Base-by-base conservation (phyloP, 1,284 basidiomycete genomes). In the Irpex sp. region DNA sequence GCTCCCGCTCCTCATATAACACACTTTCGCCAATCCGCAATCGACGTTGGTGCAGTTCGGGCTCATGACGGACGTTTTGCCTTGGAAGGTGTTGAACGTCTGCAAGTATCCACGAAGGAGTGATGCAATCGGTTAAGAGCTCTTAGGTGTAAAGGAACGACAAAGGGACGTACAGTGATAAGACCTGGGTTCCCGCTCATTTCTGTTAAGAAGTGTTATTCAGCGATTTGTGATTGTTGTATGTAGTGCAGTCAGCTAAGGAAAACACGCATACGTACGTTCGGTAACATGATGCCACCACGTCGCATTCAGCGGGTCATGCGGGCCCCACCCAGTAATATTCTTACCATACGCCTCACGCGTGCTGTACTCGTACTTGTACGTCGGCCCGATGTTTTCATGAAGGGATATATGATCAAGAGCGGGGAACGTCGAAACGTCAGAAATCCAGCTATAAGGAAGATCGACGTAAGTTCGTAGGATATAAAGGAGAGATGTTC, bases 261-360 rank as follows among this genome's bases (percentile, higher is more conserved):
- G 63, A 62, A 60, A 61, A 34, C 51, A 13, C 19, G 56, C 44
- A 55, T 31, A 77, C 78, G 65, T 63, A 86, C 88, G 83, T 77
- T 93, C 90, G 2, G 92, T 93, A 49, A 93, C 85, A 31, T 76
- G 81, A 69, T 92, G 90, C 91, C 91, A 94, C 86, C 89, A 94
- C 4, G 92, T 92, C 15, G 88, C 90, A 68, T 94, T 94, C 62
- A 94, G 74, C 0, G 92, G 91, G 65, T 91, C 90, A 57, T 80
- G 79, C 4, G 74, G 70, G 5, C 82, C 81, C 92, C 92, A 94
- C 17, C 77, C 77, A 0, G 79, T 69, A 59, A 93, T 85, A 66
- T 77, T 85, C 56, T 72, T 72, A 34, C 88, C 89, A 64, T 92
- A 94, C 0, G 87, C 79, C 52, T 83, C 78, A 40, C 92, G 84